These are phyloP conservation scores for Naganishia antarctica DNA, from an alignment of 768 basidiomycete species.

Conservation along the genomic window DNA sequence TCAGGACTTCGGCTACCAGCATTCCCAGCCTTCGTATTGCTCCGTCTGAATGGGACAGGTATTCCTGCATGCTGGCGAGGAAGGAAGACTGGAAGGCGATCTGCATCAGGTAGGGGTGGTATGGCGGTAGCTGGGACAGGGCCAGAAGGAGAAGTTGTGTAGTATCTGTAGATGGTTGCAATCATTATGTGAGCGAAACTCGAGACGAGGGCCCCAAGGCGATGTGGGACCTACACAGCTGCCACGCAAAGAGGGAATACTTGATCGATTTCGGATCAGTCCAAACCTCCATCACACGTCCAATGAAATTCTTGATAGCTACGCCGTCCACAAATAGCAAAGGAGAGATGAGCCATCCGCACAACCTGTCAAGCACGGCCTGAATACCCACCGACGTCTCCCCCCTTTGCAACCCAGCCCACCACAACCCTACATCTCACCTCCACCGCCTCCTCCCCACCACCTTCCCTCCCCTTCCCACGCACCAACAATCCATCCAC, in stretches of 20 bases:
- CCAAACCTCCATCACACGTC: constrained; percentile 60
- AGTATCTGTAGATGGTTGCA: constrained; percentile 56
- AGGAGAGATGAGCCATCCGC: background rate
- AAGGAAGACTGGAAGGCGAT: constrained; percentile 53
- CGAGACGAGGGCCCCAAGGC: too few relatives aligned
- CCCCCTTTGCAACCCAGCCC: constrained; percentile 30
- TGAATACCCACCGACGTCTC: constrained; percentile 8
- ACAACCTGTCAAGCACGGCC: too few relatives aligned
- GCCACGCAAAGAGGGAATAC: constrained; percentile 67
- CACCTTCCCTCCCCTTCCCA: constrained; percentile 4
- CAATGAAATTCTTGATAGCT: constrained; percentile 33
- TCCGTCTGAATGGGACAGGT: constrained; percentile 71
- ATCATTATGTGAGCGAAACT: background rate
- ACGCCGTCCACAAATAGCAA: background rate
- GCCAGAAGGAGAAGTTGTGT: constrained; percentile 66
- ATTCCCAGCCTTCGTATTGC: constrained; percentile 82
- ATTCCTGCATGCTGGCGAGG: constrained; percentile 64
- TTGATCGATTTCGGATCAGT: constrained; percentile 70
- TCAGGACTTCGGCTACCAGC: constrained; percentile 73
- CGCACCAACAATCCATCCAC: constrained; percentile 3
- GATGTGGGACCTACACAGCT: constrained; percentile 61
- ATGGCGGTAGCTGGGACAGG: constrained; percentile 59
- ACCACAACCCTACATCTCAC: constrained; percentile 36
- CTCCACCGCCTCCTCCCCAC: constrained; percentile 6
- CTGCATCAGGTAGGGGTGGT: constrained; percentile 51